Evolutionary conservation across 1,139 yeast genomes (phyloP), one percentile per base, ranked within the genome.

Genomic region (Debaryomyces fabryi): DNA sequence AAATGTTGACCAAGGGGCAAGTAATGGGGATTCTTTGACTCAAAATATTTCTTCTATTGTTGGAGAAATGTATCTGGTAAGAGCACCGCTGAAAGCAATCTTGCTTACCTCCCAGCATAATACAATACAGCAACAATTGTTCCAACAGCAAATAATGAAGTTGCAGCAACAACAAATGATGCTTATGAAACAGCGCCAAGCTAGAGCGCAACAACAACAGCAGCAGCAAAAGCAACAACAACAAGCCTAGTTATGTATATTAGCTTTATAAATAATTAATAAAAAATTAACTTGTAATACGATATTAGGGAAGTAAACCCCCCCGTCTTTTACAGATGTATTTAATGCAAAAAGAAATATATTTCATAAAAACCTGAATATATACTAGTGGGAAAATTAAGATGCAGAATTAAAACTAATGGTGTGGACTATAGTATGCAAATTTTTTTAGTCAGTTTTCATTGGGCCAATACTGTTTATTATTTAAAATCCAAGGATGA

Each of bases 401-500:
- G 35, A 32, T 35, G 25, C 16, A 20, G 38, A 35, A 35, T 23
- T 33, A 12, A 34, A 29, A 25, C 25, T 21, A 27, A 4, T 13
- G 8, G 24, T 16, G 27, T 35, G 23, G n/a, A 12, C 5, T 8
- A 20, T 8, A 43, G 20, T 27, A 43, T 29, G 24, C 27, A 35
- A 23, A 23, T 9, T 13, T 30, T 50, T 25, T 57, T 52, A 42
- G 53, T 49, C 16, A 38, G 24, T 44, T 45, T 27, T 41, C 44
- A 51, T 42, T 48, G 6, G 75, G 74, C 80, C 80, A 76, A 25
- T 55, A 56, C 3, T 80, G 78, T 58, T 75, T 79, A 63, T 89
- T 83, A 57, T 81, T 83, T 12, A 72, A 52, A 2, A 92, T 86
- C 97, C 97, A 92, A 0, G 96, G 93, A 64, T 92, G 98, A 6